Conservation (phyloP, 2,329 filamentous ascomycete genomes). For the Cercospora sesami region DNA sequence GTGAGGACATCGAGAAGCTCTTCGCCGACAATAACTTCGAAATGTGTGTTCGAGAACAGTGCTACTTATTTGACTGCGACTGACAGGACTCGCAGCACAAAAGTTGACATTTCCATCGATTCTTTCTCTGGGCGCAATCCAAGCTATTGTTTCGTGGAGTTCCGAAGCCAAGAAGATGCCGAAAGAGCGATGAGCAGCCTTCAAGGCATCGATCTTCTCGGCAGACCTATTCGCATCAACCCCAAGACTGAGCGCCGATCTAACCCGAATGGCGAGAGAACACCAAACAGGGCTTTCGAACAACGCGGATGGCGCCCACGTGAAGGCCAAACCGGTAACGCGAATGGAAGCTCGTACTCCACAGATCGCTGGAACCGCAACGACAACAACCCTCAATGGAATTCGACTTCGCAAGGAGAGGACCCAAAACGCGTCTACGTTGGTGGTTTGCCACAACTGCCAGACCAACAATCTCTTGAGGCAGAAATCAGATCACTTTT, state of each 20-base stretch:
- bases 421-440: slow-evolving; percentile 45
- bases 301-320: slow-evolving; percentile 5
- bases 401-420: slow-evolving; percentile 31
- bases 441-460: slow-evolving; percentile 49
- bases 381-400: slow-evolving; percentile 42
- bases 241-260: slow-evolving; percentile 26
- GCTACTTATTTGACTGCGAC: not conserved
- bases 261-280: not conserved
- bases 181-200: slow-evolving; percentile 59
- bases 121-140: slow-evolving; percentile 68
- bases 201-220: slow-evolving; percentile 56
- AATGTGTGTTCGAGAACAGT: slow-evolving; percentile 31
- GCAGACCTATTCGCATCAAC: slow-evolving; percentile 63
- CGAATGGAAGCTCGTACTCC: slow-evolving; percentile 14
- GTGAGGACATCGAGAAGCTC: slow-evolving; percentile 51
- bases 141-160: slow-evolving; percentile 73
- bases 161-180: slow-evolving; percentile 58
- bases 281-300: not conserved
- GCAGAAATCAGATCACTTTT: slow-evolving; percentile 48
- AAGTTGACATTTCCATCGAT: slow-evolving; percentile 69
- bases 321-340: not conserved
- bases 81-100: slow-evolving; percentile 44
- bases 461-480: slow-evolving; percentile 45
- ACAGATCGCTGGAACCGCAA: slow-evolving; percentile 49
- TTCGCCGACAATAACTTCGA: slow-evolving; percentile 46